Base-by-base conservation (phyloP, 306 rosid genomes). In the Cotoneaster glaucophyllus region DNA sequence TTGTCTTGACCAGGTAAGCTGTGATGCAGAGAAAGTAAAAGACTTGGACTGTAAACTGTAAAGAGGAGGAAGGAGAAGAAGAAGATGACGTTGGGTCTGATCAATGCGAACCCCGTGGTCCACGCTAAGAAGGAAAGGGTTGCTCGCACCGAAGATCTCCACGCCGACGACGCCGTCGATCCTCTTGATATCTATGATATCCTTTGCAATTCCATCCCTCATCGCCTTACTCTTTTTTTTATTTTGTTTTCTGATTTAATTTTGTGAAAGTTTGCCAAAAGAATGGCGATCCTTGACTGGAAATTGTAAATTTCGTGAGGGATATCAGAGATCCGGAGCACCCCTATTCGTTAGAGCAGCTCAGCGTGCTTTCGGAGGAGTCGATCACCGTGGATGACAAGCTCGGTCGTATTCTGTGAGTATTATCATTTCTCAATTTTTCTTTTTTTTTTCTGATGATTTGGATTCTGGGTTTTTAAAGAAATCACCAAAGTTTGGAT, bases 301-400 rank as follows among this genome's bases (percentile, higher is more conserved):
- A 74, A 74, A 90, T 68, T 67, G 54, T 72, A 95, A 78, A 95
- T 92, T 92, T 89, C 77, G 97, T 92, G 90, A 89, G 97, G 86
- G 97, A 95, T 82, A 95, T 95, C 22, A 90, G 98, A 91, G 98
- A 95, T 95, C 98, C 98, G 31, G 98, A 95, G 68, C 98, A 95
- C 79, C 98, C 98, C 11, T 95, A 95, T 78, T 95, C 98, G n/a
- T 76, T 95, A 64, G 98, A 92, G 78, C 98, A 95, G 88, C 95
- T 95, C 73, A 92, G 96, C 59, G 98, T 95, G 34, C 93, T 95
- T 21, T 95, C 98, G 1, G 97, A 95, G 81, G 97, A 95, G 79
- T 95, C 98, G 19, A 90, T 95, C 77, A 87, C 97, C 21, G 97
- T 95, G 22, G 97, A 95, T 82, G 93, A 92, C 53, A 92, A 92